phyloP scores from a whole-genome alignment of 768 basidiomycete species.

The Leccinum fibrillosum region DNA sequence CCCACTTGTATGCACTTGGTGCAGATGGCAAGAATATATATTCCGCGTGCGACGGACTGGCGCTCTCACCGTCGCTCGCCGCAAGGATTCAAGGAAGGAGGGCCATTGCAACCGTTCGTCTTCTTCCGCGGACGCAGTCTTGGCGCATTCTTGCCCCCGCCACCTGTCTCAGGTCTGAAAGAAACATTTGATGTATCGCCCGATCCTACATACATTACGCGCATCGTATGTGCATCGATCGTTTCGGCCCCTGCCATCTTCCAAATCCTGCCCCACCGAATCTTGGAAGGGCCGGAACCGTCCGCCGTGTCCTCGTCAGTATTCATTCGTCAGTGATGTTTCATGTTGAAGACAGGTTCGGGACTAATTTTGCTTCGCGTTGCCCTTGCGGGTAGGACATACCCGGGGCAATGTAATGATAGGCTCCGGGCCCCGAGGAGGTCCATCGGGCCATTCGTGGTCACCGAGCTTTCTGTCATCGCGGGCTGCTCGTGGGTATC shows the following conservation, averaged over 20 bases:
- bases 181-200: neutral
- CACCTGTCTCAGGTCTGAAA: slow-evolving; percentile 7
- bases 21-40: neutral
- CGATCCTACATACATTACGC: slow-evolving; percentile 3
- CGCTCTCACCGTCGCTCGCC: slow-evolving; percentile 2
- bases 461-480: neutral
- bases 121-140: neutral
- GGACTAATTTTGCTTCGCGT: neutral
- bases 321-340: neutral
- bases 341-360: neutral
- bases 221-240: slow-evolving; percentile 6
- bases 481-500: neutral
- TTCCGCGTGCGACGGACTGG: slow-evolving; percentile 13
- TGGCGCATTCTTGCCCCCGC: neutral
- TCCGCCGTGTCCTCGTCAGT: neutral
- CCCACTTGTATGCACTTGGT: neutral
- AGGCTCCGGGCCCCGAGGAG: neutral
- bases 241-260: neutral
- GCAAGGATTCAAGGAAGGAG: neutral
- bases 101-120: neutral
- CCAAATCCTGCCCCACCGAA: neutral
- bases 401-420: neutral
- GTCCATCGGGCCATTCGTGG: neutral
- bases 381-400: neutral
- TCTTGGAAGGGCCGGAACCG: neutral